Percentiles rank a stretch among this genome's conserved stretches.
Evolutionary conservation across 805 yeast genomes (phyloP).

Genomic region (Cyberlindnera euphorbiae): DNA sequence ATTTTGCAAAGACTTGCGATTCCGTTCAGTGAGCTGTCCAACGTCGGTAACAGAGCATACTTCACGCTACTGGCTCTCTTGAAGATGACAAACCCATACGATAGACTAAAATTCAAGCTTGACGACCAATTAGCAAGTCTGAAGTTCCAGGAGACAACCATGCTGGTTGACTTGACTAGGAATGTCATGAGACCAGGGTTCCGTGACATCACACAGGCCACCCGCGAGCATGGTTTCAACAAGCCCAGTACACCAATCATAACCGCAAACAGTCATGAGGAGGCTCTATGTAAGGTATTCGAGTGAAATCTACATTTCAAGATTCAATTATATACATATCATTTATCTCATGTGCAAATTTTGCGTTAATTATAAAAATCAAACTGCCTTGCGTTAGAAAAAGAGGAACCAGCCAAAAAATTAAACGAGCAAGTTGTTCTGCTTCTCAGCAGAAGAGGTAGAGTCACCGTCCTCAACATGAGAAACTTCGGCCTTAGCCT

Average conservation of each 20-base stretch:
- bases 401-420: background rate
- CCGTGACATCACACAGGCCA: too few species aligned
- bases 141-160: slow-evolving; percentile 12
- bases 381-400: background rate
- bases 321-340: too few species aligned
- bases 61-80: slow-evolving; percentile 11
- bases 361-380: too few species aligned
- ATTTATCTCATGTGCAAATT: background rate
- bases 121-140: slow-evolving; percentile 13
- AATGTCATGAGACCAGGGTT: slow-evolving; percentile 1
- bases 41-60: slow-evolving; percentile 20
- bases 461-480: slow-evolving; percentile 17
- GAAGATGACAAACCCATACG: slow-evolving; percentile 18
- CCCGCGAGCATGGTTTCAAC: background rate
- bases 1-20: slow-evolving; percentile 14
- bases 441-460: slow-evolving; percentile 10
- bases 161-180: slow-evolving; percentile 7
- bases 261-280: background rate
- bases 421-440: slow-evolving; percentile 14
- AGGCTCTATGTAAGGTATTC: slow-evolving; percentile 5
- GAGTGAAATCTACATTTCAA: background rate
- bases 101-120: slow-evolving; percentile 12
- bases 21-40: slow-evolving; percentile 14
- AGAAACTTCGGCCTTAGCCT: slow-evolving; percentile 14
- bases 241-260: slow-evolving; percentile 4